phyloP scores from a whole-genome alignment of 2,329 filamentous ascomycete genomes.

The Tolypocladium nubicola region DNA sequence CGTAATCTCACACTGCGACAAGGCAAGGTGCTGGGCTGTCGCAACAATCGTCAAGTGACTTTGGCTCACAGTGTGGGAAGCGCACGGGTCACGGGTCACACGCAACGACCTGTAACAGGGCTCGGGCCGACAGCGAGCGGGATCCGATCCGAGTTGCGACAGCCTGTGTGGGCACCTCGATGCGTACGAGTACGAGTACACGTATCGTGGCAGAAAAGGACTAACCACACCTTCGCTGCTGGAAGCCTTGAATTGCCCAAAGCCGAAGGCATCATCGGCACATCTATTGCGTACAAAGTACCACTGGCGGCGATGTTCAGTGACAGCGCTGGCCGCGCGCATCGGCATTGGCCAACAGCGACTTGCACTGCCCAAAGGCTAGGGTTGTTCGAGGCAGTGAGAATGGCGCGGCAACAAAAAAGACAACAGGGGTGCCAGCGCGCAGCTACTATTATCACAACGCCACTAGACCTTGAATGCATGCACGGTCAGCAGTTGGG shows the following conservation, averaged over 20 bases:
- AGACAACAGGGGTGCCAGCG: neutral
- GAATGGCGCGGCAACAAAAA: neutral
- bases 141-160: neutral
- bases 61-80: conserved; percentile 5
- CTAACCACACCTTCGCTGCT: neutral
- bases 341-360: neutral
- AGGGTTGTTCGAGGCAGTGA: neutral
- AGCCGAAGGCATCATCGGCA: neutral
- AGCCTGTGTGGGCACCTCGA: neutral
- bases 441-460: neutral
- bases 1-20: conserved; percentile 5
- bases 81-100: neutral
- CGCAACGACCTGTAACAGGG: neutral
- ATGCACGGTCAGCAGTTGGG: neutral
- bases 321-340: neutral
- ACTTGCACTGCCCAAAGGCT: neutral
- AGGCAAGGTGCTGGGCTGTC: neutral
- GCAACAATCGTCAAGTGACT: conserved; percentile 1
- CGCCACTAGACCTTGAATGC: neutral
- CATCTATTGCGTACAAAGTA: neutral
- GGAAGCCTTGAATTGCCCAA: neutral
- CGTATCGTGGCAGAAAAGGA: neutral
- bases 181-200: neutral
- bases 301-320: neutral
- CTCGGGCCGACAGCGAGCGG: neutral